These are phyloP conservation scores for Cantharellus cinnabarinus DNA, from an alignment of 768 basidiomycete species.

Conservation along the genomic window DNA sequence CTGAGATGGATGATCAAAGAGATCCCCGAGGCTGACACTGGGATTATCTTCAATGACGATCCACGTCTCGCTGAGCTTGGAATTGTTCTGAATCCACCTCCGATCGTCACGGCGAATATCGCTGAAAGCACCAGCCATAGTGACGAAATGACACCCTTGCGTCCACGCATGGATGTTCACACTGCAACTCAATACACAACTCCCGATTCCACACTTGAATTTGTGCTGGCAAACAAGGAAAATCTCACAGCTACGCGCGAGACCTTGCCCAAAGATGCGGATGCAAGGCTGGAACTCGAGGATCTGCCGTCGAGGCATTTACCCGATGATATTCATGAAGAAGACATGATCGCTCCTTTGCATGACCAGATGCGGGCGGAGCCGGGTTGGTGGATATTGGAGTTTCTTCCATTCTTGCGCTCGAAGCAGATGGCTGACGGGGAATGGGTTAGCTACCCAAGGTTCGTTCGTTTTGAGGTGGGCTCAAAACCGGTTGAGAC, in stretches of 20 bases:
- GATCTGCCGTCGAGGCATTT: not conserved
- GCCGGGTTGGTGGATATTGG: conserved; percentile 8
- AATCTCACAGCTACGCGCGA: not conserved
- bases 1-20: conserved; percentile 62
- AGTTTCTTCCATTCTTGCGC: conserved; percentile 5
- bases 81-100: not conserved
- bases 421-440: conserved; percentile 3
- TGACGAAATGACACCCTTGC: not conserved
- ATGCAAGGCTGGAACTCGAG: not conserved
- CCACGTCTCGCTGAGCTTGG: not conserved
- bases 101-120: not conserved
- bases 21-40: conserved; percentile 29
- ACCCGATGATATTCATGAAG: not conserved
- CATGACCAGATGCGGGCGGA: conserved; percentile 2
- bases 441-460: conserved; percentile 1
- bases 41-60: conserved; percentile 29
- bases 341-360: conserved; percentile 1
- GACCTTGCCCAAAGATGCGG: not conserved
- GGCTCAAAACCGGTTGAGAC: not conserved
- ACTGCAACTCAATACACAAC: not conserved
- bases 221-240: not conserved
- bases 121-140: not conserved
- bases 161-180: not conserved
- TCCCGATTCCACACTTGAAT: not conserved
- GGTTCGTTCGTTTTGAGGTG: not conserved